Evolutionary conservation across 495 filamentous ascomycete species (phyloP).

Genomic region (Ramalina intermedia): DNA sequence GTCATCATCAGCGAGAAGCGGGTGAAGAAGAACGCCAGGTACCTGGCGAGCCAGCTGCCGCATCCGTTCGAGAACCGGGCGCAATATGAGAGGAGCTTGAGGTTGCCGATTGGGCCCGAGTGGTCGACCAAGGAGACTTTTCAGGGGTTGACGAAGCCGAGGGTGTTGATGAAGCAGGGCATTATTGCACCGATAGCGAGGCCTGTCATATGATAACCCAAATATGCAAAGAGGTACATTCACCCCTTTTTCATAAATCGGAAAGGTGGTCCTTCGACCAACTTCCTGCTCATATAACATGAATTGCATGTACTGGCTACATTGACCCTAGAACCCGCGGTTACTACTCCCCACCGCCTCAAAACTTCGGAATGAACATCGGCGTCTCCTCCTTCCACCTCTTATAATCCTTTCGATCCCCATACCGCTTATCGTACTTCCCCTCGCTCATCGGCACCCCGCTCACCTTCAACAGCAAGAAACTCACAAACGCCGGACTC

Average conservation of each 20-base stretch:
- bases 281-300: too few relatives aligned
- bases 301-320: too few relatives aligned
- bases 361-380: slow-evolving; percentile 46
- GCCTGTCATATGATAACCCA: slow-evolving; percentile 39
- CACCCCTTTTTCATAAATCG: not conserved
- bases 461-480: slow-evolving; percentile 44
- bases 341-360: not conserved
- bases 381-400: slow-evolving; percentile 53
- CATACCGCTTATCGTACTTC: slow-evolving; percentile 50
- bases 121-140: slow-evolving; percentile 91
- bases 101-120: slow-evolving; percentile 81
- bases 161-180: slow-evolving; percentile 83
- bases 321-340: too few relatives aligned
- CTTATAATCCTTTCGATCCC: slow-evolving; percentile 48
- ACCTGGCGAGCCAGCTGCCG: slow-evolving; percentile 67
- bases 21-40: slow-evolving; percentile 85
- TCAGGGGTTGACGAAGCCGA: slow-evolving; percentile 78
- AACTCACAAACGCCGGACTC: slow-evolving; percentile 47
- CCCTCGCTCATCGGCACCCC: slow-evolving; percentile 47
- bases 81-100: slow-evolving; percentile 83
- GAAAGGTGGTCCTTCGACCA: too few relatives aligned
- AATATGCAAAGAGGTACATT: not conserved
- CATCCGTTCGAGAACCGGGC: slow-evolving; percentile 71
- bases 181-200: slow-evolving; percentile 79
- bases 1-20: slow-evolving; percentile 91